A percentile compares a stretch with the other conserved stretches of the same genome.
Conservation (phyloP, 345 rosid genomes). For the Mercurialis annua region DNA sequence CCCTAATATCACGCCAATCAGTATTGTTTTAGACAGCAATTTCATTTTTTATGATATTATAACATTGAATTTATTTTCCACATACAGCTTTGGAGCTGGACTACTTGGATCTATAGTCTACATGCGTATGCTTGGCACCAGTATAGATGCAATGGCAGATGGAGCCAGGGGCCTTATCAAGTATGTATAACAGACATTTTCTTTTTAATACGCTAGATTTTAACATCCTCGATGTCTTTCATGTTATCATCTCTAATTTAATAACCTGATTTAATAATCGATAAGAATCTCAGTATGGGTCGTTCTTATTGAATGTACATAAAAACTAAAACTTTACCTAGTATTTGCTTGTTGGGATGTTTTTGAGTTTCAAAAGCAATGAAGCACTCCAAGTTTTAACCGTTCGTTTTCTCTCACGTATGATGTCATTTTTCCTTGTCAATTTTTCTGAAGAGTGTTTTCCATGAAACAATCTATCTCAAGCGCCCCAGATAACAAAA, state of each 20-base stretch:
- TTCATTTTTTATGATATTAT: slow-evolving; percentile 6
- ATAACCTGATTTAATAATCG: background rate
- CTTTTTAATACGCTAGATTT: background rate
- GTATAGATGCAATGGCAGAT: slow-evolving; percentile 82
- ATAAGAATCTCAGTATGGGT: background rate
- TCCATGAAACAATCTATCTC: too few relatives aligned
- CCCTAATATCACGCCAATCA: background rate
- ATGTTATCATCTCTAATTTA: background rate
- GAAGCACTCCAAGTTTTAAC: background rate
- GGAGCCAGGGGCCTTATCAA: slow-evolving; percentile 78
- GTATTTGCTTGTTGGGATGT: background rate
- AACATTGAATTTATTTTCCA: slow-evolving; percentile 5
- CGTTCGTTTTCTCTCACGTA: too few relatives aligned
- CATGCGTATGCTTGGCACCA: slow-evolving; percentile 82
- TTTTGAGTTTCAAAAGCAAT: background rate
- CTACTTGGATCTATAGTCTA: slow-evolving; percentile 73
- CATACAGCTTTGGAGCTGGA: slow-evolving; percentile 75
- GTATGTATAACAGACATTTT: slow-evolving; percentile 37
- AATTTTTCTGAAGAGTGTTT: too few relatives aligned
- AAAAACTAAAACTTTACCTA: background rate
- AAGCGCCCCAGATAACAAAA: too few relatives aligned
- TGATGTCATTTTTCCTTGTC: too few relatives aligned
- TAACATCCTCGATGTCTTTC: background rate
- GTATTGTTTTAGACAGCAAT: background rate
- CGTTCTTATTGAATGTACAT: background rate